Evolutionary conservation across 352 stramenopile genomes (phyloP).

Genomic region (Globisporangium spinosum): DNA sequence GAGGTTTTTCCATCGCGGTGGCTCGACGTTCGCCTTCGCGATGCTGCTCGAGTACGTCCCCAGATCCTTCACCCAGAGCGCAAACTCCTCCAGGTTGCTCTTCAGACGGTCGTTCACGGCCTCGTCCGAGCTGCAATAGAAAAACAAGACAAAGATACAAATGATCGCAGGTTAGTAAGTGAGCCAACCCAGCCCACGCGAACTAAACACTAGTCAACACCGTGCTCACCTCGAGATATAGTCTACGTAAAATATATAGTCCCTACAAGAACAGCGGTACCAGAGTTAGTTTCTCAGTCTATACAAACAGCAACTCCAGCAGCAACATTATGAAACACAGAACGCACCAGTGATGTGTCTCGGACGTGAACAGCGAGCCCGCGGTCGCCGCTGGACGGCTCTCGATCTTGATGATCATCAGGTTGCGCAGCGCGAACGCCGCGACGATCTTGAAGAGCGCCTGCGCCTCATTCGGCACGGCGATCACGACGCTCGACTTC

Average conservation of each 20-base stretch:
- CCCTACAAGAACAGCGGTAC: constrained; percentile 24
- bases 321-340: neutral
- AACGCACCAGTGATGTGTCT: constrained; percentile 62
- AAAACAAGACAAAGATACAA: constrained; percentile 2
- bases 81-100: constrained; percentile 69
- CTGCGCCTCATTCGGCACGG: constrained; percentile 65
- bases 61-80: constrained; percentile 72
- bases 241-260: constrained; percentile 83
- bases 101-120: constrained; percentile 47
- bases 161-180: neutral
- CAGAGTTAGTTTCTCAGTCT: neutral
- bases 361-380: constrained; percentile 49
- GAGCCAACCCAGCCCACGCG: neutral
- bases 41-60: constrained; percentile 64
- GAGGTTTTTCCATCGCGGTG: constrained; percentile 64
- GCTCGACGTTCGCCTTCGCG: constrained; percentile 58
- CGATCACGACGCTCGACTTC: constrained; percentile 69
- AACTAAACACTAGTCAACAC: neutral
- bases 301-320: neutral
- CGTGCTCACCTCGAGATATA: constrained; percentile 48
- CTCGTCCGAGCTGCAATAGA: constrained; percentile 21
- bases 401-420: constrained; percentile 84
- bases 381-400: constrained; percentile 66
- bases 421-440: constrained; percentile 69
- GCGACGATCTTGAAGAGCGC: constrained; percentile 75